phyloP scores from a whole-genome alignment of 169 alveolate species.

The Theileria parva region DNA sequence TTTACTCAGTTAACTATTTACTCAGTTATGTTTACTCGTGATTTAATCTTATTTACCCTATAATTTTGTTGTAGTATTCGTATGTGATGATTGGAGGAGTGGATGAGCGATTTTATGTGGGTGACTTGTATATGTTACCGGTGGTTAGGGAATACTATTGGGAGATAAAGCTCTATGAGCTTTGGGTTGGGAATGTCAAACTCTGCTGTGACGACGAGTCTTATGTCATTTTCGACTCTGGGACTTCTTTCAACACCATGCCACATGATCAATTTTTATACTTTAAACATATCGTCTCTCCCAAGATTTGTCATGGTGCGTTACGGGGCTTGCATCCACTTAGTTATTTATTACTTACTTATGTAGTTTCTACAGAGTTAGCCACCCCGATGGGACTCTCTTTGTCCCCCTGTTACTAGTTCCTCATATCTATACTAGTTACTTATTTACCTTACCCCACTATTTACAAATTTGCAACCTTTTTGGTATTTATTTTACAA shows the following conservation, averaged over 20 bases:
- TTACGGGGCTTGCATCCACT: too few relatives aligned
- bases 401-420: too few relatives aligned
- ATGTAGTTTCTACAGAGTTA: too few relatives aligned
- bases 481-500: too few relatives aligned
- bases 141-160: slow-evolving; percentile 85
- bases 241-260: slow-evolving; percentile 85
- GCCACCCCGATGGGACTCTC: too few relatives aligned
- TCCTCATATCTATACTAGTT: slow-evolving; percentile 2
- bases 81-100: slow-evolving; percentile 86
- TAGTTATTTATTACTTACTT: too few relatives aligned
- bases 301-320: slow-evolving; percentile 32
- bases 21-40: neutral
- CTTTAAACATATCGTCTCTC: slow-evolving; percentile 68
- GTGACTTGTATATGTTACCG: slow-evolving; percentile 81
- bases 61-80: slow-evolving; percentile 68
- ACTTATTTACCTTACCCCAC: too few relatives aligned
- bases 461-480: too few relatives aligned
- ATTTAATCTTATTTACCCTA: neutral
- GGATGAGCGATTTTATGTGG: slow-evolving; percentile 74
- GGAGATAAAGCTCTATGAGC: slow-evolving; percentile 80
- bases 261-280: slow-evolving; percentile 76
- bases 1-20: neutral
- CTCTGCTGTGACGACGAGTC: slow-evolving; percentile 83
- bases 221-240: slow-evolving; percentile 87
- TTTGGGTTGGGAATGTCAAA: slow-evolving; percentile 81